Conservation (phyloP, 805 yeast genomes). For the Sugiyamaella chiloensis region DNA sequence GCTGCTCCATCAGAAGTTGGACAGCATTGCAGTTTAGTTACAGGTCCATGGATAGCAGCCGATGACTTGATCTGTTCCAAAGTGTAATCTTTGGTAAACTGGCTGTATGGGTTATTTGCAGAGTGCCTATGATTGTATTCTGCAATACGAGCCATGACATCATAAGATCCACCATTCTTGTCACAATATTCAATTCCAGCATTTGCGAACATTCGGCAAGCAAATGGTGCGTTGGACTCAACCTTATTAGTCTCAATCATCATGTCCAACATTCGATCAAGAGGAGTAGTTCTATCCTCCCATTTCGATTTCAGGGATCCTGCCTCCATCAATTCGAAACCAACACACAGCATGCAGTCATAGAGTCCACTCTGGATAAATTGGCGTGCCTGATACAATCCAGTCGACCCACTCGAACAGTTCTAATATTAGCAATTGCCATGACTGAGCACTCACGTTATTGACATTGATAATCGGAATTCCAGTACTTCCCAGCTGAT, state of each 20-base stretch:
- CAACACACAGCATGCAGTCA: conserved; percentile 27
- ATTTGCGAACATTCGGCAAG: conserved; percentile 27
- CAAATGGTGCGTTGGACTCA: conserved; percentile 20
- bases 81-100: conserved; percentile 26
- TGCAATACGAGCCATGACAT: conserved; percentile 24
- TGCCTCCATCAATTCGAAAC: conserved; percentile 28
- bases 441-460: conserved; percentile 11
- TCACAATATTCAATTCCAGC: conserved; percentile 25
- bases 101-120: conserved; percentile 28
- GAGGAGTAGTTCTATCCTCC: conserved; percentile 24
- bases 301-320: conserved; percentile 25
- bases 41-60: conserved; percentile 22
- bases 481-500: conserved; percentile 29
- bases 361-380: conserved; percentile 23
- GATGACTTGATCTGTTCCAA: conserved; percentile 26
- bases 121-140: conserved; percentile 27
- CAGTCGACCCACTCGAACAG: conserved; percentile 28
- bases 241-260: conserved; percentile 20
- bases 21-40: conserved; percentile 28
- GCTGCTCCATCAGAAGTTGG: conserved; percentile 31
- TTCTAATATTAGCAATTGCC: conserved; percentile 10
- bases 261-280: conserved; percentile 20
- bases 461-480: conserved; percentile 27
- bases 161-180: conserved; percentile 21
- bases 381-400: conserved; percentile 22